A percentile compares a stretch with the other conserved stretches of the same genome.
Conservation (phyloP, 208 protist species). For the Tritrichomonas foetus region DNA sequence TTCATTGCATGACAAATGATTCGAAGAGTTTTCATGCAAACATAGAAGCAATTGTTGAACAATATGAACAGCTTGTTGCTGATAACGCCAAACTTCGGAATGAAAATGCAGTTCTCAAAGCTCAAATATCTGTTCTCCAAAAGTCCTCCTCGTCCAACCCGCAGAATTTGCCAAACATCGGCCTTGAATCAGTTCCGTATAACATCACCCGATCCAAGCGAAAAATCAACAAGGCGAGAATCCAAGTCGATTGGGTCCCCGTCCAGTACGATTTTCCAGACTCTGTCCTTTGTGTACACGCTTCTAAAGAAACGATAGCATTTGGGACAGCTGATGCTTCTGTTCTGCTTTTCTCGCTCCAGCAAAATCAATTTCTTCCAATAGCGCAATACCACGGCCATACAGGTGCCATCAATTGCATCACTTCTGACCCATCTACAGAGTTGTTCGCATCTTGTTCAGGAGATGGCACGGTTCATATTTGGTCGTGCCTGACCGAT, state of each 20-base stretch:
- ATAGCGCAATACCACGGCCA: background rate
- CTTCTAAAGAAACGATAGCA: background rate
- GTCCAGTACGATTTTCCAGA: background rate
- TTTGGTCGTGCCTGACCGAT: background rate
- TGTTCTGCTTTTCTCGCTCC: background rate
- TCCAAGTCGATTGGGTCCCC: background rate
- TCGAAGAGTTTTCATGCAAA: background rate
- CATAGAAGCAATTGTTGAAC: background rate
- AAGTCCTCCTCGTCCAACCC: background rate
- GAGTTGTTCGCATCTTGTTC: background rate
- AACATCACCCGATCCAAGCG: background rate
- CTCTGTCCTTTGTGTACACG: background rate
- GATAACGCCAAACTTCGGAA: background rate
- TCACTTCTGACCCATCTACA: background rate
- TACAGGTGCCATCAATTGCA: background rate
- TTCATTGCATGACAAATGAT: slow-evolving; percentile 20
- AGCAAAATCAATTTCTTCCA: background rate
- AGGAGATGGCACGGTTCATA: background rate
- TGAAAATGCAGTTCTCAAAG: background rate
- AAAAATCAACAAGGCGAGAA: background rate
- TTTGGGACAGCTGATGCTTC: background rate
- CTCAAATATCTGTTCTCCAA: background rate
- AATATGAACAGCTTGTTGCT: background rate
- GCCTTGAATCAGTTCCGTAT: background rate
- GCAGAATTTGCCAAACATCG: background rate